Base-by-base conservation (phyloP, 768 basidiomycete genomes). In the Lentinula guzmanii region DNA sequence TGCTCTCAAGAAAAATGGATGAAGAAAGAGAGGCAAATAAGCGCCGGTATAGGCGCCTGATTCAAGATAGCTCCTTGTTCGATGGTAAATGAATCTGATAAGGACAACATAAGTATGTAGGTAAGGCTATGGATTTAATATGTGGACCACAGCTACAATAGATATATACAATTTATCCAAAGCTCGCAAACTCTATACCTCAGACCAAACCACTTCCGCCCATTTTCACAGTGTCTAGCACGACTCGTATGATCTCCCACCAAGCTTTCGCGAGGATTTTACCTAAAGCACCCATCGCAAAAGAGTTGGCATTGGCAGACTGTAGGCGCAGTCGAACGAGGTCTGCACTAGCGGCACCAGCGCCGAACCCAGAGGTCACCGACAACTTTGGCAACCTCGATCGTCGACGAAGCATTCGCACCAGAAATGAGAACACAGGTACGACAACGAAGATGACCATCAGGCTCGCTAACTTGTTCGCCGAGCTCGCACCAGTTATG, bases 181-280 rank as follows among this genome's bases (percentile, higher is more conserved):
- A 21, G 28, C 28, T 21, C 28, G 21, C 28, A 54, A 34, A 41
- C 3, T 2, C 18, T 10, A 7, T 2, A n/a, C 5, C 13, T 51
- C 48, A 90, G 48, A 87, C 87, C 62, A 90, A 71, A 18, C 90
- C 90, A 64, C 87, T 82, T 18, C 88, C 90, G 1, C 85, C 90
- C 90, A 92, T 91, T 66, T 77, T 80, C 35, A 89, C 78, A 3
- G 87, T 87, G 73, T 92, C 90, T 52, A 73, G 70, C 15, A 92
- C 75, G 5, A 79, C 83, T 46, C 79, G 77, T 3, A 81, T 65
- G 6, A 80, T 66, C 66, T 83, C 84, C 18, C 71, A 70, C 84
- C 87, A 87, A 35, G 81, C 72, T 37, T 72, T 73, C 15, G 69
- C 68, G 11, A 79, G 56, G 5, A 60, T 21, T 8, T 48, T 48